Evolutionary conservation across 441 rosid species (phyloP).

Genomic region (Croton laevigatus): DNA sequence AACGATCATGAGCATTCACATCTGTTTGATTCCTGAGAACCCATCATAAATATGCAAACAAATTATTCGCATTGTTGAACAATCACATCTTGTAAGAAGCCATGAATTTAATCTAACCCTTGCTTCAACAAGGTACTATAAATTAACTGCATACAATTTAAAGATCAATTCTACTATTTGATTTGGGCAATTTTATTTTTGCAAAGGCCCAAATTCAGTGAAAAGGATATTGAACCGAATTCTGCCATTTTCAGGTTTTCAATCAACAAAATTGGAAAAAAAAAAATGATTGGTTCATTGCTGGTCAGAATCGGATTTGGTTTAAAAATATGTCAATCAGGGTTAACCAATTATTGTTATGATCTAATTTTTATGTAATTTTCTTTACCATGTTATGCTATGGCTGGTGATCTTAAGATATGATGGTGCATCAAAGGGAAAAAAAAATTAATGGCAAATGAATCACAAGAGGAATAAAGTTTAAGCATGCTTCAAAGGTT

Average conservation of each 20-base stretch:
- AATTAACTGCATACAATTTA: background rate
- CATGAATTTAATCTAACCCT: background rate
- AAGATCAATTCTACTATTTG: background rate
- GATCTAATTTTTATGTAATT: background rate
- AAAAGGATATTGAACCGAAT: too few species aligned
- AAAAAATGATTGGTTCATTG: too few species aligned
- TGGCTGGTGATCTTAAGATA: background rate
- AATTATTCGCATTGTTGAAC: background rate
- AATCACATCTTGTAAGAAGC: background rate
- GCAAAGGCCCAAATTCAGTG: too few species aligned
- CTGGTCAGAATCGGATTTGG: too few species aligned
- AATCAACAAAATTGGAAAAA: too few species aligned
- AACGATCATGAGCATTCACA: conserved; percentile 25
- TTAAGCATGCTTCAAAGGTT: background rate
- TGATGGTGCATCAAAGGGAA: background rate
- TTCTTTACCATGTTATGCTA: background rate
- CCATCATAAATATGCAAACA: conserved; percentile 23
- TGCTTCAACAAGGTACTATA: background rate
- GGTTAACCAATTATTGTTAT: too few species aligned
- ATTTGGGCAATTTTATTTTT: too few species aligned
- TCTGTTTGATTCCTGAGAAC: conserved; percentile 27
- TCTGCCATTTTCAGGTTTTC: too few species aligned
- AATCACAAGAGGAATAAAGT: background rate
- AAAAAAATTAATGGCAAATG: background rate
- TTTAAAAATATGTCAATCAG: too few species aligned